A percentile compares a stretch with the other conserved stretches of the same genome.
Conservation (phyloP, 345 rosid species). For the Lenwebbia sp. region DNA sequence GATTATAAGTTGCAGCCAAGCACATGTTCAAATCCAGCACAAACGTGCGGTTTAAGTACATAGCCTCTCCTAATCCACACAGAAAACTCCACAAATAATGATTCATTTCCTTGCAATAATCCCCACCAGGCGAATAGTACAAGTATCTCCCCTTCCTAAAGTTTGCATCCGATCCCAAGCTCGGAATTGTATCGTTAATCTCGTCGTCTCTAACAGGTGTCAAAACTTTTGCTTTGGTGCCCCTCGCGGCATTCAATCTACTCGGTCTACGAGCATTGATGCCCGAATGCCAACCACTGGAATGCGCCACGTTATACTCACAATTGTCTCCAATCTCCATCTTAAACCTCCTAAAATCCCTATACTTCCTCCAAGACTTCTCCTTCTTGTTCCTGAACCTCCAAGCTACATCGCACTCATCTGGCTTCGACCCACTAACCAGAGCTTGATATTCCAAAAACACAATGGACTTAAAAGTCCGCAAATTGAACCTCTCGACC, state of each 20-base stretch:
- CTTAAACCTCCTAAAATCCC: constrained; percentile 86
- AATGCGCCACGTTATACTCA: constrained; percentile 42
- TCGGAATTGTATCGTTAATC: constrained; percentile 57
- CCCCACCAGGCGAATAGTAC: constrained; percentile 87
- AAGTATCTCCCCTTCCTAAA: constrained; percentile 78
- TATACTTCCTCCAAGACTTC: constrained; percentile 88
- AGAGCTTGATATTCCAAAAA: constrained; percentile 76
- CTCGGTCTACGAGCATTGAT: constrained; percentile 58
- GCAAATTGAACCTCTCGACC: constrained; percentile 72
- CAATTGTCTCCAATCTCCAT: constrained; percentile 57
- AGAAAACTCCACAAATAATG: constrained; percentile 91
- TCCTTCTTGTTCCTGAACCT: constrained; percentile 91
- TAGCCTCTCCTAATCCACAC: constrained; percentile 92
- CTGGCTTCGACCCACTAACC: constrained; percentile 52
- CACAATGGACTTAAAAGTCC: constrained; percentile 58
- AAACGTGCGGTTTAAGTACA: constrained; percentile 84
- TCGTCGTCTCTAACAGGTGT: constrained; percentile 31
- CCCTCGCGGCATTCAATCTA: constrained; percentile 10
- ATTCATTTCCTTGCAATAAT: constrained; percentile 94
- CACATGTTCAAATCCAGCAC: constrained; percentile 91
- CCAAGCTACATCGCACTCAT: constrained; percentile 91
- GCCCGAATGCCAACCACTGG: constrained; percentile 84
- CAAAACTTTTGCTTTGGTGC: constrained; percentile 13
- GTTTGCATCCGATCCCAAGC: constrained; percentile 39
- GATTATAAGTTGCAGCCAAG: constrained; percentile 52